Evolutionary conservation across 108 stramenopile genomes (phyloP).

Genomic region (Nitzschia palea): DNA sequence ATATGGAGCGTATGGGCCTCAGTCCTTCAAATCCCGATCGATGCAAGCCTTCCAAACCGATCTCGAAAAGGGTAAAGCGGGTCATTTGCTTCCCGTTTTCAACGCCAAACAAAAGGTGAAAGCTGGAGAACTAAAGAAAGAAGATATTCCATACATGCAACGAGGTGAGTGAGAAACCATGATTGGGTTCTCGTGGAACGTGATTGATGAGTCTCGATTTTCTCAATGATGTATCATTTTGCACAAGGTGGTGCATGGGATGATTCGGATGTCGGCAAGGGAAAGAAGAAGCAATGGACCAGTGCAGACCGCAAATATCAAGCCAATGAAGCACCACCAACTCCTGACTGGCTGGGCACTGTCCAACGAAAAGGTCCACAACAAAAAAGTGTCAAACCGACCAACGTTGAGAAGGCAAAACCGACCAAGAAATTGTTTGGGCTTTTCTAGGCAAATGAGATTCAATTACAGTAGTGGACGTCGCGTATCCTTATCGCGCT

Average conservation of each 20-base stretch:
- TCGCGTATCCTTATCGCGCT: too few species aligned
- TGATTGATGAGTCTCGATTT: too few species aligned
- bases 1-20: slow-evolving; percentile 39
- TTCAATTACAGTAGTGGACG: too few species aligned
- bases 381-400: not conserved
- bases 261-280: slow-evolving; percentile 43
- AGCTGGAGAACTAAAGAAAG: slow-evolving; percentile 51
- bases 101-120: slow-evolving; percentile 53
- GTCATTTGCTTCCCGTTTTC: slow-evolving; percentile 55
- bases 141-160: slow-evolving; percentile 75
- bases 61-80: slow-evolving; percentile 52
- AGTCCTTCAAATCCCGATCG: slow-evolving; percentile 58
- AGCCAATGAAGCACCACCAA: not conserved
- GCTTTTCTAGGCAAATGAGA: not conserved
- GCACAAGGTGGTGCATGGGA: slow-evolving; percentile 63
- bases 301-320: slow-evolving; percentile 39
- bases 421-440: slow-evolving; percentile 8
- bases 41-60: slow-evolving; percentile 65
- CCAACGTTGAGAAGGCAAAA: not conserved
- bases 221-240: too few species aligned
- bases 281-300: slow-evolving; percentile 49
- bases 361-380: not conserved
- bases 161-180: too few species aligned
- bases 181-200: too few species aligned
- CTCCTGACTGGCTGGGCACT: not conserved